These are phyloP conservation scores for Mycothermus thermophilus DNA, from an alignment of 495 filamentous ascomycete species.

Conservation along the genomic window DNA sequence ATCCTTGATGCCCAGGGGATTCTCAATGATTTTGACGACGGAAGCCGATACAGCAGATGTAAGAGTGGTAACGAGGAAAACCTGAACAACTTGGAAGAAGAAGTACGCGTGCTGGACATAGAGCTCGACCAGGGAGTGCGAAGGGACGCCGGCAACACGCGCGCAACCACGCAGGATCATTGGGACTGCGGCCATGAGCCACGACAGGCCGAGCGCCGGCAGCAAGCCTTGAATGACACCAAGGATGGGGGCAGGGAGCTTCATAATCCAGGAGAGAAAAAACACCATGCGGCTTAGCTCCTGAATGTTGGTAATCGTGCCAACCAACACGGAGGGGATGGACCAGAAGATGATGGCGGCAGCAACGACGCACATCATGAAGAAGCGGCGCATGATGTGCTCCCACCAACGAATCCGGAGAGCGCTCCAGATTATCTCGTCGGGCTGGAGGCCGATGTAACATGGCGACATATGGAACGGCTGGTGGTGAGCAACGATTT, in stretches of 20 bases:
- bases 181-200: slow-evolving; percentile 69
- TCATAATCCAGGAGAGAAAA: slow-evolving; percentile 54
- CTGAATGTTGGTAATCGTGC: slow-evolving; percentile 65
- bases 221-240: slow-evolving; percentile 70
- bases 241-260: slow-evolving; percentile 48
- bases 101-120: slow-evolving; percentile 74
- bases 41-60: slow-evolving; percentile 55
- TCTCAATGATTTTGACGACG: slow-evolving; percentile 40
- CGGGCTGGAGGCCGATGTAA: slow-evolving; percentile 62
- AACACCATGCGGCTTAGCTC: slow-evolving; percentile 43
- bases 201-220: slow-evolving; percentile 57
- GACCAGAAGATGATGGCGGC: slow-evolving; percentile 80
- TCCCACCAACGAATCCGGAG: slow-evolving; percentile 73
- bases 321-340: slow-evolving; percentile 70
- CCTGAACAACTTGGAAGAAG: slow-evolving; percentile 78
- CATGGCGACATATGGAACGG: slow-evolving; percentile 74
- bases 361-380: slow-evolving; percentile 48
- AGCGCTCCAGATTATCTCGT: slow-evolving; percentile 74
- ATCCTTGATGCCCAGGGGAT: slow-evolving; percentile 45
- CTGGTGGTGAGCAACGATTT: slow-evolving; percentile 66
- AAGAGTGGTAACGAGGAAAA: slow-evolving; percentile 76
- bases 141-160: slow-evolving; percentile 56
- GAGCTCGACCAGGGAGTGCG: slow-evolving; percentile 58
- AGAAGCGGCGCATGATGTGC: slow-evolving; percentile 51
- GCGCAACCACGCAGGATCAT: slow-evolving; percentile 62